phyloP scores from a whole-genome alignment of 139 green algal genomes.

The Tetradesmus lagerheimii region DNA sequence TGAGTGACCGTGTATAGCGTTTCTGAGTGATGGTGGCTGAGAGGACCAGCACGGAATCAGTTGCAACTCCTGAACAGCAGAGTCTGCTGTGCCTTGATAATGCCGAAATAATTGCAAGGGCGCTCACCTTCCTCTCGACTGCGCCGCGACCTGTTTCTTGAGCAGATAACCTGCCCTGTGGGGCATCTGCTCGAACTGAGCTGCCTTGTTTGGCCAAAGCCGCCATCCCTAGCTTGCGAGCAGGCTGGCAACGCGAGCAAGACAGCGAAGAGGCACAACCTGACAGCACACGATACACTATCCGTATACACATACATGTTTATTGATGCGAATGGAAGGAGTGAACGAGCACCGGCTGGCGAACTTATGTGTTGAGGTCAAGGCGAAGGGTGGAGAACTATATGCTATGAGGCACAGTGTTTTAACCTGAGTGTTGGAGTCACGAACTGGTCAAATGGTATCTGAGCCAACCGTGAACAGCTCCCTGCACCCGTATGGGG shows the following conservation, averaged over 20 bases:
- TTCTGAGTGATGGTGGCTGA: too few relatives aligned
- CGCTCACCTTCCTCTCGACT: neutral
- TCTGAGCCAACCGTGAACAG: too few relatives aligned
- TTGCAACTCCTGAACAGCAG: too few relatives aligned
- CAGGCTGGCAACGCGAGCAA: neutral
- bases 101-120: neutral
- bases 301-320: neutral
- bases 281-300: neutral
- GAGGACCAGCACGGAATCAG: too few relatives aligned
- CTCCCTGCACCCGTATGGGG: too few relatives aligned
- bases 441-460: too few relatives aligned
- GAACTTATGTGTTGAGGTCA: too few relatives aligned
- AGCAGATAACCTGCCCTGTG: neutral
- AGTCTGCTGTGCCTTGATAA: neutral
- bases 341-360: too few relatives aligned
- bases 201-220: neutral
- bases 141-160: neutral
- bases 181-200: neutral
- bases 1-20: too few relatives aligned
- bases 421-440: too few relatives aligned
- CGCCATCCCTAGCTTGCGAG: neutral
- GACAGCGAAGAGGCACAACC: neutral
- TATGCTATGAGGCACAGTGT: too few relatives aligned
- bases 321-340: neutral
- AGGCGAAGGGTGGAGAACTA: too few relatives aligned